A percentile compares a stretch with the other conserved stretches of the same genome.
Evolutionary conservation across 306 rosid species (phyloP).

Genomic region (Corylus heterophylla): DNA sequence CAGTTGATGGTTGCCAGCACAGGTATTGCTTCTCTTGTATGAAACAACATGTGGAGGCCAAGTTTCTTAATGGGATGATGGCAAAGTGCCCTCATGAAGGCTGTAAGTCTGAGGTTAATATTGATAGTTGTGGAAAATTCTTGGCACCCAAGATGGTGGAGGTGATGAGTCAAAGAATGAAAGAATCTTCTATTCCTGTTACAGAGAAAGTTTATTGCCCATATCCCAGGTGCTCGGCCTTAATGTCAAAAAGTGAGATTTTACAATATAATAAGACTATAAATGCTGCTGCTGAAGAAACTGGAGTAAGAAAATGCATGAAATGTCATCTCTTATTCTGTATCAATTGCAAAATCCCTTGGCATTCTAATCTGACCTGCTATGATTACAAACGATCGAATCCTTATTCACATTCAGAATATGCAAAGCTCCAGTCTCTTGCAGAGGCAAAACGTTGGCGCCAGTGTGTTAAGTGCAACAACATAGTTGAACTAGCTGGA

Average conservation of each 20-base stretch:
- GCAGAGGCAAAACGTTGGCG: constrained; percentile 43
- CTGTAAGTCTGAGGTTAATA: constrained; percentile 44
- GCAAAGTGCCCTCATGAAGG: constrained; percentile 56
- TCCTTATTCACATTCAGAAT: constrained; percentile 31
- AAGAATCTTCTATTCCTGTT: constrained; percentile 50
- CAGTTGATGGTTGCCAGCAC: constrained; percentile 51
- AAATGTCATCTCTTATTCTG: constrained; percentile 50
- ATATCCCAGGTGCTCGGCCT: constrained; percentile 51
- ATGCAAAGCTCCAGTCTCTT: constrained; percentile 46
- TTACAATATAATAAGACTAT: constrained; percentile 29
- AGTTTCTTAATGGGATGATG: constrained; percentile 40
- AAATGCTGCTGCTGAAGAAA: constrained; percentile 11
- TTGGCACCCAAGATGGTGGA: constrained; percentile 43
- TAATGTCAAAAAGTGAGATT: constrained; percentile 50
- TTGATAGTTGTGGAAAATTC: constrained; percentile 46
- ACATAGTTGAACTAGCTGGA: constrained; percentile 56
- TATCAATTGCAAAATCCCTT: constrained; percentile 53
- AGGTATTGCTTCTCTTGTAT: constrained; percentile 55
- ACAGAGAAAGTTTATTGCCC: constrained; percentile 60
- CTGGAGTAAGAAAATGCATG: constrained; percentile 50
- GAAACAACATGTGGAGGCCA: constrained; percentile 58
- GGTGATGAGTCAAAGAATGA: constrained; percentile 32
- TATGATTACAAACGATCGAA: constrained; percentile 25
- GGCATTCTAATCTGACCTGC: constrained; percentile 50
- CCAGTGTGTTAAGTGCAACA: constrained; percentile 55